Evolutionary conservation across 345 rosid genomes (phyloP).

Genomic region (Sisymbrium altissimum): DNA sequence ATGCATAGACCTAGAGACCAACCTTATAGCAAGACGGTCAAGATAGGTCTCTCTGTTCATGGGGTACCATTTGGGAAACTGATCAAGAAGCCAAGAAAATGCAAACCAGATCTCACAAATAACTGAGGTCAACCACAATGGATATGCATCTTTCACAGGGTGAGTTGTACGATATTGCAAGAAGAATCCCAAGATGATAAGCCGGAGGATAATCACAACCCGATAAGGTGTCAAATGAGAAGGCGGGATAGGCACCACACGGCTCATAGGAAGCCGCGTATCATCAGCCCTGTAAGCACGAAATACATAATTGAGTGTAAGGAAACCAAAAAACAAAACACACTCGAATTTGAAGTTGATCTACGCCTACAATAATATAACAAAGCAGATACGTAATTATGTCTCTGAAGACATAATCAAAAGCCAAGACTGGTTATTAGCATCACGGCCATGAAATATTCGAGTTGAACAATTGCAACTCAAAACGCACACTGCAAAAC

Average conservation of each 20-base stretch:
- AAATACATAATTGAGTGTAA: conserved; percentile 18
- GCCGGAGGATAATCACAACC: conserved; percentile 80
- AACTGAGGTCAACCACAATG: conserved; percentile 90
- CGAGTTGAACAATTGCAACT: not conserved
- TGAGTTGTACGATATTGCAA: conserved; percentile 95
- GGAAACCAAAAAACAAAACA: not conserved
- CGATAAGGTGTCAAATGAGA: conserved; percentile 86
- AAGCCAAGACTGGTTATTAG: not conserved
- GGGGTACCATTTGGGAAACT: conserved; percentile 98
- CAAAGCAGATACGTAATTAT: not conserved
- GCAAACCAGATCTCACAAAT: conserved; percentile 99
- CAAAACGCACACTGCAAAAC: not conserved
- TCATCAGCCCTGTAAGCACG: conserved; percentile 77
- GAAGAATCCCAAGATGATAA: conserved; percentile 97
- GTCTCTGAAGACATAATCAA: no score
- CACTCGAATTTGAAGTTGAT: not conserved
- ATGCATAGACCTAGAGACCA: conserved; percentile 30
- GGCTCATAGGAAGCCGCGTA: conserved; percentile 90
- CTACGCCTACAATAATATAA: not conserved
- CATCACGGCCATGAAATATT: not conserved
- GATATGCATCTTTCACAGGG: conserved; percentile 91
- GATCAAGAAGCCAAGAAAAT: conserved; percentile 98
- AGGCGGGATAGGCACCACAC: conserved; percentile 77
- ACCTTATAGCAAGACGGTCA: conserved; percentile 92
- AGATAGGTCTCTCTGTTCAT: conserved; percentile 96